Base-by-base conservation (phyloP, 768 basidiomycete genomes). In the Mycena sanguinolenta region DNA sequence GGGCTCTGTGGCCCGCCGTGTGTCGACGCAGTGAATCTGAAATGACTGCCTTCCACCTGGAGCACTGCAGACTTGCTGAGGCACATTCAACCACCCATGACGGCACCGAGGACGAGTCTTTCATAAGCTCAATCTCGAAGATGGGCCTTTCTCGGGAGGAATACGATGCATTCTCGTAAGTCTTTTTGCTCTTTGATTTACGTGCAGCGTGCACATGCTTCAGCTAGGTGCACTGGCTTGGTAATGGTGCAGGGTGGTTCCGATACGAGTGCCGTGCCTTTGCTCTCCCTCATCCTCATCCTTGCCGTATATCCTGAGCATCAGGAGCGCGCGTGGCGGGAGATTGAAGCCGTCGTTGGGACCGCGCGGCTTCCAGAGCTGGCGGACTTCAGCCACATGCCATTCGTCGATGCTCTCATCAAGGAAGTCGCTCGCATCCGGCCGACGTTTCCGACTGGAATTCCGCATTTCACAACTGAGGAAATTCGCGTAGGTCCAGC, bases 311-410 rank as follows among this genome's bases (percentile, higher is more conserved):
- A 63, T 57, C 80, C 80, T 4, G 73, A 79, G 16, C 69, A 63
- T n/a, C 79, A 77, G 59, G 59, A 59, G 23, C n/a, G 74, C 30
- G 78, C 76, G 1, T 74, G 76, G 39, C 63, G 63, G 39, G 80
- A 81, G 64, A 65, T 80, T 32, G 77, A 81, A 46, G 38, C 54
- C 4, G 74, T 77, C 21, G 64, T 79, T 4, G 77, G 78, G 30
- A 25, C 16, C n/a, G 69, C 72, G n/a, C 71, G 77, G 0, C 44
- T 80, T 10, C 74, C 76, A 8, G 67, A 57, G 4, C 38, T 72
- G 17, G 58, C 23, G 21, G 78, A 78, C 42, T 60, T 62, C 42
- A 46, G n/a, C 17, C 25, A 65, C 3, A 63, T 77, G 32, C 75
- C 75, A 1, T 78, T 76, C 62, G 28, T 75, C 30, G 38, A 71